These are phyloP conservation scores for Aurinia saxatilis DNA, from an alignment of 345 rosid genomes.

Conservation along the genomic window DNA sequence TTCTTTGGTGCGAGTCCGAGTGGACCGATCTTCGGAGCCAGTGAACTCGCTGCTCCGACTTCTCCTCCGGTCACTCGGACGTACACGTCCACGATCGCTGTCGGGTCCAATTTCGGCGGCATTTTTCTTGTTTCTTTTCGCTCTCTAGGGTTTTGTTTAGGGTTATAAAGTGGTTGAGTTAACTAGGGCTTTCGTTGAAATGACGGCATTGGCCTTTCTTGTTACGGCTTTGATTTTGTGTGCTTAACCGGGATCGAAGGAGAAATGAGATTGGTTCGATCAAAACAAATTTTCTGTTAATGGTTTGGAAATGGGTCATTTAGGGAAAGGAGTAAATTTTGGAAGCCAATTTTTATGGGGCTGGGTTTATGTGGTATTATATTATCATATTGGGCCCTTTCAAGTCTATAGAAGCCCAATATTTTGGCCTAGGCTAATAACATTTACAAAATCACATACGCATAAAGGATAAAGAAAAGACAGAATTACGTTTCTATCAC, in stretches of 20 bases:
- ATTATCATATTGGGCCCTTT: no score
- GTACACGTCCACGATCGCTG: conserved; percentile 58
- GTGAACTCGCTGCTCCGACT: conserved; percentile 59
- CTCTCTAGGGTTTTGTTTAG: background rate
- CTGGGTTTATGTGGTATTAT: no score
- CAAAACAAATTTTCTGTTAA: no score
- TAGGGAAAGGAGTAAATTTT: no score
- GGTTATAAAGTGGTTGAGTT: background rate
- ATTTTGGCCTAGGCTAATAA: no score
- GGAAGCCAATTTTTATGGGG: no score
- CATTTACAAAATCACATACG: no score
- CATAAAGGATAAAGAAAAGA: no score
- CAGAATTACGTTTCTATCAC: no score
- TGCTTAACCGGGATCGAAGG: background rate
- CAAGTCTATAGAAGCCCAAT: no score
- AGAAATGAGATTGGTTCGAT: background rate
- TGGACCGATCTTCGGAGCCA: conserved; percentile 70
- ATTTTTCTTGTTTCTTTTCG: conserved; percentile 3
- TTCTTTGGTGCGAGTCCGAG: conserved; percentile 78
- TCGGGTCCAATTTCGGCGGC: conserved; percentile 70
- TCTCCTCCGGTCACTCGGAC: conserved; percentile 69
- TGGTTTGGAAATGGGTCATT: no score
- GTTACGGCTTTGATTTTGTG: background rate
- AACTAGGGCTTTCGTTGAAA: background rate
- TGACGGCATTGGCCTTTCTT: background rate